Evolutionary conservation across 352 stramenopile genomes (phyloP).

Genomic region (Phytophthora foliorum): DNA sequence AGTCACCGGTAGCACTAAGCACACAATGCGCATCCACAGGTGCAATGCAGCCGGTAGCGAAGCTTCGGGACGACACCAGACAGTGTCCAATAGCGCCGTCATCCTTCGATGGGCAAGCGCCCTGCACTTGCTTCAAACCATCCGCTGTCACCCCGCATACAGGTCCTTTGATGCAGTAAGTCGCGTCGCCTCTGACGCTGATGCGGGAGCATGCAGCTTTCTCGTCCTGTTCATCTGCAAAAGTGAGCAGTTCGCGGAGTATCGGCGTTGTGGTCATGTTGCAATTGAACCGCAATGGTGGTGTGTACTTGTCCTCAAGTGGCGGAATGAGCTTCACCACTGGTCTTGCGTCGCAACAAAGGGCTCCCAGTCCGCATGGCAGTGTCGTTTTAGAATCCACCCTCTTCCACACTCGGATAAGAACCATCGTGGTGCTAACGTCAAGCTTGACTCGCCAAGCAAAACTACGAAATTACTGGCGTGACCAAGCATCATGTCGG

Average conservation of each 20-base stretch:
- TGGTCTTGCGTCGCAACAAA: too few species aligned
- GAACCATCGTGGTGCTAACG: slow-evolving; percentile 11
- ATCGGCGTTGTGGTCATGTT: slow-evolving; percentile 9
- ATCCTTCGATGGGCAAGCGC: slow-evolving; percentile 46
- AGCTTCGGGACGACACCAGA: slow-evolving; percentile 31
- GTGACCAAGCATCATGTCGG: slow-evolving; percentile 6
- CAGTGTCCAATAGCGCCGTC: slow-evolving; percentile 49
- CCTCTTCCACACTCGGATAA: slow-evolving; percentile 27
- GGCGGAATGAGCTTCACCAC: slow-evolving; percentile 7
- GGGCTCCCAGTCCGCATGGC: neutral
- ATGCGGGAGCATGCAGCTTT: slow-evolving; percentile 39
- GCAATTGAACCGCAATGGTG: neutral
- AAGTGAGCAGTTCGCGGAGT: slow-evolving; percentile 21
- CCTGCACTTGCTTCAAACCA: slow-evolving; percentile 6
- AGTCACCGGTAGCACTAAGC: slow-evolving; percentile 28
- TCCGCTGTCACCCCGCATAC: slow-evolving; percentile 40
- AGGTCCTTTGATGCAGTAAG: slow-evolving; percentile 55
- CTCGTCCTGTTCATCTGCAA: slow-evolving; percentile 1
- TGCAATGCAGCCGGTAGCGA: slow-evolving; percentile 44
- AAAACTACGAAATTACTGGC: slow-evolving; percentile 3
- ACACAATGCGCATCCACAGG: slow-evolving; percentile 53
- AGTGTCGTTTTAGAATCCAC: neutral
- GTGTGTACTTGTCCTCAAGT: slow-evolving; percentile 12
- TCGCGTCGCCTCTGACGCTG: slow-evolving; percentile 49
- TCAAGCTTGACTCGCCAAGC: neutral